Percentiles rank a stretch among this genome's conserved stretches.
These are phyloP conservation scores for Eucalyptus pumila DNA, from an alignment of 345 rosid species.

Conservation along the genomic window DNA sequence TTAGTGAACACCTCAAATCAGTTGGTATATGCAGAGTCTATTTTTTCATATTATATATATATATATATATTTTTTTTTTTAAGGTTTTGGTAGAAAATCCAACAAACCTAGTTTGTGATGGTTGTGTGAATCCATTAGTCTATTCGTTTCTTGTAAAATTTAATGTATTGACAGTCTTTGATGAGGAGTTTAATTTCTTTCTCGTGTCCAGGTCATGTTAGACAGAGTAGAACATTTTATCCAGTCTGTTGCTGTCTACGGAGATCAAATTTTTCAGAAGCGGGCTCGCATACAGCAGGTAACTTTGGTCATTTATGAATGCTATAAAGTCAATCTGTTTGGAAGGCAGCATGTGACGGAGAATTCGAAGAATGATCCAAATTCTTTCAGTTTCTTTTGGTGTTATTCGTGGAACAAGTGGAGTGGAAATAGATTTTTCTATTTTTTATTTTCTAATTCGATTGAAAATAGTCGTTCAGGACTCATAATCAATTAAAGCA, in stretches of 20 bases:
- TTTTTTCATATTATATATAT: background rate
- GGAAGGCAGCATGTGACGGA: background rate
- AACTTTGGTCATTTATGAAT: background rate
- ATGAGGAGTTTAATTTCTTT: background rate
- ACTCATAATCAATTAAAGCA: background rate
- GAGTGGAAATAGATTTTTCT: background rate
- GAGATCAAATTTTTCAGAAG: conserved; percentile 94
- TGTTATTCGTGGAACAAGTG: background rate
- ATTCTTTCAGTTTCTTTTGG: background rate
- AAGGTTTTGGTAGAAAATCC: background rate
- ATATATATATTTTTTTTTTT: background rate
- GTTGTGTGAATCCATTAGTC: background rate
- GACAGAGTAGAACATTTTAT: conserved; percentile 85
- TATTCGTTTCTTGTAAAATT: background rate
- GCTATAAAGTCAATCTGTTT: background rate
- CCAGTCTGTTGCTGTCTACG: conserved; percentile 70
- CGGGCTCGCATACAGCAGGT: conserved; percentile 90
- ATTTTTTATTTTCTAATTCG: background rate
- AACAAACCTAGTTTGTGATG: background rate
- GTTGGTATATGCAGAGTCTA: background rate
- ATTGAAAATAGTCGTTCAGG: background rate
- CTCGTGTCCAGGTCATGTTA: conserved; percentile 42
- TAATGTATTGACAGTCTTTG: background rate
- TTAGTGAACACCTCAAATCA: background rate
- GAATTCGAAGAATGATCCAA: background rate